Conservation (phyloP, 1,139 yeast genomes). For the Yamadazyma spencermartinsiae region DNA sequence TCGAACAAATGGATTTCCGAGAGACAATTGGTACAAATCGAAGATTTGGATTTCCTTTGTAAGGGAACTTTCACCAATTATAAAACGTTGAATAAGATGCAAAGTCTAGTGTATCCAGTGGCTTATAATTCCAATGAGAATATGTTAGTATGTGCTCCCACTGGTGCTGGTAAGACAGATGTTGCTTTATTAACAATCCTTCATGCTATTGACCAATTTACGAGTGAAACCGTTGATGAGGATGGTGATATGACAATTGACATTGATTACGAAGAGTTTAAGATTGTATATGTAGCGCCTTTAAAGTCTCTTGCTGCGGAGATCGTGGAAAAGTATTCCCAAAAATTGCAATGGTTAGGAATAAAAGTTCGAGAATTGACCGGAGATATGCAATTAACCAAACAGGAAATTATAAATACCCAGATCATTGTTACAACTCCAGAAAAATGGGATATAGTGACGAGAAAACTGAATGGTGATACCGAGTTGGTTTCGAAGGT, state of each 20-base stretch:
- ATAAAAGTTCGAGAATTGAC: conserved; percentile 84
- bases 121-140: conserved; percentile 94
- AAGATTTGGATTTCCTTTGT: conserved; percentile 73
- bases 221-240: conserved; percentile 46
- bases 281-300: conserved; percentile 91
- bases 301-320: conserved; percentile 96
- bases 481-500: conserved; percentile 85
- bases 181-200: conserved; percentile 84
- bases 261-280: conserved; percentile 69
- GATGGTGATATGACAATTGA: conserved; percentile 55
- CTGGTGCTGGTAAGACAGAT: conserved; percentile 98
- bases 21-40: conserved; percentile 55
- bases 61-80: conserved; percentile 84
- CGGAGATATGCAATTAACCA: conserved; percentile 83
- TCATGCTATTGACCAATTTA: conserved; percentile 61
- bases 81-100: conserved; percentile 79
- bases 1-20: conserved; percentile 50
- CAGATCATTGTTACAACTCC: conserved; percentile 92
- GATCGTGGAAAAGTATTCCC: conserved; percentile 85
- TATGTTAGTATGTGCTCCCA: conserved; percentile 97
- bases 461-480: conserved; percentile 85
- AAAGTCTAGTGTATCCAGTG: conserved; percentile 86
- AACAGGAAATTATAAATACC: conserved; percentile 73
- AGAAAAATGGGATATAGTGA: conserved; percentile 97
- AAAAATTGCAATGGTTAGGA: conserved; percentile 81